Evolutionary conservation across 2,329 filamentous ascomycete species (phyloP).

Genomic region (Cytospora chrysosperma): DNA sequence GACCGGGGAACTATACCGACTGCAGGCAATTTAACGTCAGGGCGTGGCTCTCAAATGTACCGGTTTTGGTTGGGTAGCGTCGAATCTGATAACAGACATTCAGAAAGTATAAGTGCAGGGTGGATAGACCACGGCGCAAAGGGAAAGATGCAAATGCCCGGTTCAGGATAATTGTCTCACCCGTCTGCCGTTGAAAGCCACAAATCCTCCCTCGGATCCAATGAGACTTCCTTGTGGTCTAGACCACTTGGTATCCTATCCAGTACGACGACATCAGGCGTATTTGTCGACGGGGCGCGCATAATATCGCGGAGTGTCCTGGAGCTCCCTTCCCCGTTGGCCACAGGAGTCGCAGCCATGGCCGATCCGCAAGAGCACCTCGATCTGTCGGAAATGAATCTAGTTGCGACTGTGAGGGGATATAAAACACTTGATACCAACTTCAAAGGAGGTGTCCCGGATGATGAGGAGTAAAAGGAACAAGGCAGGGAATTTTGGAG

Average conservation of each 20-base stretch:
- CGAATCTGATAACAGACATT: background rate
- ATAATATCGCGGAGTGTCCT: conserved; percentile 41
- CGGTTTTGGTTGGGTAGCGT: background rate
- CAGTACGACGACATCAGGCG: conserved; percentile 41
- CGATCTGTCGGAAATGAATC: background rate
- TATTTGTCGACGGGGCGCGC: conserved; percentile 38
- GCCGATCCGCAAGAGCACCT: background rate
- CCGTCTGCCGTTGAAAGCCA: conserved; percentile 51
- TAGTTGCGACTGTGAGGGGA: background rate
- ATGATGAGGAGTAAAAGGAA: background rate
- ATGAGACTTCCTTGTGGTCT: conserved; percentile 31
- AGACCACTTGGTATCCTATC: conserved; percentile 35
- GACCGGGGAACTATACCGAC: conserved; percentile 46
- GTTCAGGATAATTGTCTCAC: conserved; percentile 32
- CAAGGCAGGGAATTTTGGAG: background rate
- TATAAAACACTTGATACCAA: background rate
- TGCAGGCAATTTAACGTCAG: conserved; percentile 24
- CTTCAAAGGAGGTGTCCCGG: background rate
- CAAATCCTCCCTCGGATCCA: conserved; percentile 45
- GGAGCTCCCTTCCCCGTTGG: conserved; percentile 17
- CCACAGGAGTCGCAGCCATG: background rate
- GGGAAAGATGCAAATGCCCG: background rate
- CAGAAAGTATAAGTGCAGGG: background rate
- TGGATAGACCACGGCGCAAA: conserved; percentile 4
- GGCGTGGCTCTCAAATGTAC: conserved; percentile 21